Base-by-base conservation (phyloP, 495 filamentous ascomycete genomes). In the Chaetomidium leptoderma region DNA sequence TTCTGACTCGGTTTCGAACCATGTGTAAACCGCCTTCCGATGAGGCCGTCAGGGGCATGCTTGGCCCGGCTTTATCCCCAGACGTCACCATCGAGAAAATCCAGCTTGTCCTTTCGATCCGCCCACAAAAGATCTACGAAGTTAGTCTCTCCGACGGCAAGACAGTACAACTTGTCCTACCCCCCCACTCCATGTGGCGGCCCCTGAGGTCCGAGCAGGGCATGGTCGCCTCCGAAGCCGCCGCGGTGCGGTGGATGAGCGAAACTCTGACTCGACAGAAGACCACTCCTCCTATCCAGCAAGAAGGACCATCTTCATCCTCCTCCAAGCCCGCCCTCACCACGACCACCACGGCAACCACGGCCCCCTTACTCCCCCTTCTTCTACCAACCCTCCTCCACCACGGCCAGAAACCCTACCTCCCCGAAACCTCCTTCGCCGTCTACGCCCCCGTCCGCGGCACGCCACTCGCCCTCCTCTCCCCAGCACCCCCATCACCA, bases 171-270 rank as follows among this genome's bases (percentile, higher is more conserved):
- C 70, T 78, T 27, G 67, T 68, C 23, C 52, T 74, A 8, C 58
- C 72, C 13, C 75, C 74, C 7, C 56, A 63, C 6, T 51, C 70
- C 4, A 63, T 64, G 32, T 56, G 68, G 48, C 69, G 75, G 32
- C 66, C 75, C n/a, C 64, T 78, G 9, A 66, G 76, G 17, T 70
- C 64, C 30, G 76, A 78, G 53, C 68, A 73, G 53, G 59, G 44
- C 40, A 60, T 70, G 39, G 58, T 72, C 21, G 46, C 61, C 10
- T 66, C 68, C 32, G 76, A 76, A 58, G 68, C 71, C 7, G 37
- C 62, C 2, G 56, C 69, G 6, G 59, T 75, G 4, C 51, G 58
- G 17, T 77, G 70, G 69, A 54, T 73, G 46, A 45, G 56, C n/a
- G 60, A 61, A 16, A 32, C 26, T 3, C 4, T 67, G 14, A 3